Evolutionary conservation across 202 grass and related monocot genomes (phyloP), one percentile per base, ranked within the genome.

Genomic region (Schoenoplectus tabernaemontani): DNA sequence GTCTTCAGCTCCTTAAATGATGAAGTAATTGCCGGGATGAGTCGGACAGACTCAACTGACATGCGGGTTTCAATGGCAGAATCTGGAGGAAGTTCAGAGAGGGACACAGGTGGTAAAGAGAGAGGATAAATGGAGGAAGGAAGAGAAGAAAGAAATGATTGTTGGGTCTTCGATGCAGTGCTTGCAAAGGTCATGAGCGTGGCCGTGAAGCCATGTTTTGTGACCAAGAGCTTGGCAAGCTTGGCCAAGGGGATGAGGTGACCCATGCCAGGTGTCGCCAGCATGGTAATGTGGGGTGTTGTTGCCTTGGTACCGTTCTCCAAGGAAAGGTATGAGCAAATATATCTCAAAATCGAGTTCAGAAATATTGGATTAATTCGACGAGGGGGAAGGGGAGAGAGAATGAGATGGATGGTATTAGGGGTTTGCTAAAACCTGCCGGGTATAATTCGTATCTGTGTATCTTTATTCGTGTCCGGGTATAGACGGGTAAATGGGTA

Each of bases 241-340:
- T 93, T 84, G 1, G 84, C 79, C 4, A 87, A 15, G 42, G 88
- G 87, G 64, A 96, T 96, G 59, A 93, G 88, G 81, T 96, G 91
- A 0, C 91, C 91, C 91, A 93, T 88, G 59, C 88, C 88, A 0
- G 89, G 91, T 26, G 80, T 85, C 3, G 37, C 75, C 10, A 93
- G 78, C 37, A 93, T 57, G 15, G 84, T 88, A 9, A 90, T 83
- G 68, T 82, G 88, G 16, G 81, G 85, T 74, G 69, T 32, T 16
- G 32, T 51, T 34, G 48, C 37, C 15, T 53, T 60, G 24, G 53
- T 34, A 51, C 66, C 78, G 4, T 53, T 32, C 41, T 89, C 82
- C 88, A 90, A 88, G 57, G 53, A 4, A n/a, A 8, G 17, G 37
- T 43, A 43, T 68, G 36, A 8, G 69, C 2, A 33, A 53, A 53